Base-by-base conservation (phyloP, 78 protist genomes). In the Polysphondylium violaceum region DNA sequence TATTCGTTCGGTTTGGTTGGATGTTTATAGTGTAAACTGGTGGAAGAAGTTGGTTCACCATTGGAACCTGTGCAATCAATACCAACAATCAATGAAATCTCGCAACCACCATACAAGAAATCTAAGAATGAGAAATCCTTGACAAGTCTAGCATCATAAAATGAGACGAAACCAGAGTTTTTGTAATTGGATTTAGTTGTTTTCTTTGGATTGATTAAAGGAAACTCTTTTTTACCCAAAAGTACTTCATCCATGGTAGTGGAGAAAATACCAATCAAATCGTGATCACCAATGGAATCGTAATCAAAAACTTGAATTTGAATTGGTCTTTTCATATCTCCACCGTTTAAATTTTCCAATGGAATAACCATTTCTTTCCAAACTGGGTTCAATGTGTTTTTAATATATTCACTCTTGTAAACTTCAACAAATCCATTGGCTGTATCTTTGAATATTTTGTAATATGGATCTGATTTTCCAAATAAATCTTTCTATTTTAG, bases 61-160 rank as follows among this genome's bases (percentile, higher is more conserved):
- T 97, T 97, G 60, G 92, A 67, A 17, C 33, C 93, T 0, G 99
- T 97, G 71, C 94, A 97, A 69, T 97, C 99, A 47, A 97, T 81
- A 40, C 96, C 98, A 21, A 94, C 65, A 7, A 74, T 27, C 27
- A 94, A 33, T 29, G n/a, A 14, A 21, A 97, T 27, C 65, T 95
- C 88, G 27, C 43, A 27, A 33, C 96, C 97, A 38, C 93, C 86
- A 6, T 23, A 27, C 29, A 95, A 0, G 64, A 61, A 96, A 17
- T 96, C 97, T 2, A 95, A 4, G 91, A 94, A 88, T 1, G 94
- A 40, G 35, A 41, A 50, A 33, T 69, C 27, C 1, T 27, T 38
- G 21, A 43, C 35, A 36, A 31, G 81, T 31, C 69, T 93, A 23
- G 74, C 31, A 12, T 38, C 78, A 31, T 31, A 16, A 17, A 93